A percentile compares a stretch with the other conserved stretches of the same genome.
Conservation (phyloP, 345 rosid species). For the Citrus sp. region DNA sequence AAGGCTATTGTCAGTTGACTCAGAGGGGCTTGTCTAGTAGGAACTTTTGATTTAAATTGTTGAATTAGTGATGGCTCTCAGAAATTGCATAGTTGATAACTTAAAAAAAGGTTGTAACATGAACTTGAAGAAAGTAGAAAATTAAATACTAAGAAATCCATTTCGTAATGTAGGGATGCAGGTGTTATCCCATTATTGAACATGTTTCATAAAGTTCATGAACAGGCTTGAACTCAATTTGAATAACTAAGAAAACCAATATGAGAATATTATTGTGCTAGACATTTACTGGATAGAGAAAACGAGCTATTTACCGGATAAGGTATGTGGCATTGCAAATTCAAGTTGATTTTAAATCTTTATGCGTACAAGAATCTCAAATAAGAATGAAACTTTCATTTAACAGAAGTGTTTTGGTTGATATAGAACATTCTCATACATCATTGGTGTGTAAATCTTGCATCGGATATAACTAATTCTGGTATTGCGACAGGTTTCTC, state of each 20-base stretch:
- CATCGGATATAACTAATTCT: not conserved
- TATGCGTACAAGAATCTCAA: not conserved
- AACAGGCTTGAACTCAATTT: not conserved
- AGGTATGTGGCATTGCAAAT: not conserved
- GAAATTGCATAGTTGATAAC: not conserved
- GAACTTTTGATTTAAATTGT: not conserved
- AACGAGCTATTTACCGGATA: not conserved
- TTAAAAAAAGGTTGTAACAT: not conserved
- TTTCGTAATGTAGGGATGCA: not conserved
- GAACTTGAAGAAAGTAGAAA: not conserved
- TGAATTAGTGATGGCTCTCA: not conserved
- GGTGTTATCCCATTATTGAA: not conserved
- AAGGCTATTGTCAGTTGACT: not conserved
- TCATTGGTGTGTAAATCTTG: not conserved
- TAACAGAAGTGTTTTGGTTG: not conserved
- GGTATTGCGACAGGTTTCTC: conserved; percentile 51
- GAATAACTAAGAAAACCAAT: not conserved
- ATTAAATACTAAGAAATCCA: not conserved
- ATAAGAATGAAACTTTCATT: not conserved
- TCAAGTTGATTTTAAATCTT: not conserved
- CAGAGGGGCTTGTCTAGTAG: not conserved
- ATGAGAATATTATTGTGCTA: not conserved
- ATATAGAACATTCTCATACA: not conserved
- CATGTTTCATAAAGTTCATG: not conserved
- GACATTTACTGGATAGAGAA: not conserved